These are phyloP conservation scores for Sclerotinia subarctica DNA, from an alignment of 2,329 filamentous ascomycete genomes.

Conservation along the genomic window DNA sequence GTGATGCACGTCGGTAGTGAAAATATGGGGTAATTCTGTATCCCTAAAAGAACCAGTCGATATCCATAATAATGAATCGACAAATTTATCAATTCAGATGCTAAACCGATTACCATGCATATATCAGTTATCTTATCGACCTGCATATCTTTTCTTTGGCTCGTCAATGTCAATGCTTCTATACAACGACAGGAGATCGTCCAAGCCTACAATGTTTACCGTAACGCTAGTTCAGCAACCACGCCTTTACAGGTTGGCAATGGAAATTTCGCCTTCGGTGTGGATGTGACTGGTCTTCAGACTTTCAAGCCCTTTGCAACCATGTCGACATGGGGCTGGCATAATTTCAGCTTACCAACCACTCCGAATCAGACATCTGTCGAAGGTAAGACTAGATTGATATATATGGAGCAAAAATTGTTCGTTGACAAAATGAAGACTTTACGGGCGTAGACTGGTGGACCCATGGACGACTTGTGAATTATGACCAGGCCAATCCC, in stretches of 20 bases:
- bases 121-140: not conserved
- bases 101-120: not conserved
- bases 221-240: conserved; percentile 35
- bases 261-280: conserved; percentile 48
- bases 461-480: conserved; percentile 45
- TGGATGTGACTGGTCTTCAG: conserved; percentile 46
- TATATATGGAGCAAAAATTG: conserved; percentile 35
- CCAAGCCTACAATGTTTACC: conserved; percentile 26
- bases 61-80: not conserved
- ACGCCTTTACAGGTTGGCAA: conserved; percentile 45
- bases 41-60: not conserved
- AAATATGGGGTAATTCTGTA: not conserved
- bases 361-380: conserved; percentile 37
- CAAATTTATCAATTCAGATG: not conserved
- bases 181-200: conserved; percentile 7
- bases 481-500: conserved; percentile 45
- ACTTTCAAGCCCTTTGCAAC: conserved; percentile 45
- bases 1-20: not conserved
- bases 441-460: conserved; percentile 32
- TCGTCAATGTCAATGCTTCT: not conserved
- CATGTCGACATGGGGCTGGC: conserved; percentile 46
- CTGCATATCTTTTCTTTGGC: not conserved
- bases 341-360: conserved; percentile 45
- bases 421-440: not conserved
- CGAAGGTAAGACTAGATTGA: conserved; percentile 16